phyloP scores from a whole-genome alignment of 2,329 filamentous ascomycete species.

The Aspergillus tamarii region DNA sequence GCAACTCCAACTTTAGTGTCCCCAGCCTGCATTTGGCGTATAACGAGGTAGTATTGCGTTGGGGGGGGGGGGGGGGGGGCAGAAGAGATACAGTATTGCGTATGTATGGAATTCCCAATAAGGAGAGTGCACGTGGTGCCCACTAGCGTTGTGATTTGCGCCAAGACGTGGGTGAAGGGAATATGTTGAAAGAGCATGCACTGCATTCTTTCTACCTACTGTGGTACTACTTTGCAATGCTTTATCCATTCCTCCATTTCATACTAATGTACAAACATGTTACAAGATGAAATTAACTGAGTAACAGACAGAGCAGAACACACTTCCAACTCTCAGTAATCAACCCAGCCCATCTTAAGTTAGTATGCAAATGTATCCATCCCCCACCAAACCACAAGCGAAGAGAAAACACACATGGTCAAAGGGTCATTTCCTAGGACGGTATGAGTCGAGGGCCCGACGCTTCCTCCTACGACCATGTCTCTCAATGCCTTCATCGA shows the following conservation, averaged over 20 bases:
- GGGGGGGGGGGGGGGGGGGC: too few species aligned
- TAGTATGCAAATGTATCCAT: neutral
- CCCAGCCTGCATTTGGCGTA: neutral
- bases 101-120: conserved; percentile 1
- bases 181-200: neutral
- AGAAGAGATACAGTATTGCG: neutral
- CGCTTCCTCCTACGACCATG: conserved; percentile 15
- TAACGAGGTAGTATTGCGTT: neutral
- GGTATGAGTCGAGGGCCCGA: conserved; percentile 31
- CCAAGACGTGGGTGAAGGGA: conserved; percentile 2
- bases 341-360: neutral
- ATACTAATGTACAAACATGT: neutral
- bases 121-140: conserved; percentile 18
- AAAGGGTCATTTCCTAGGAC: conserved; percentile 12
- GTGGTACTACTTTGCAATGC: neutral
- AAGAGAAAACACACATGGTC: neutral
- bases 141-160: conserved; percentile 14
- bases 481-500: conserved; percentile 30
- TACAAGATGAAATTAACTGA: neutral
- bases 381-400: neutral
- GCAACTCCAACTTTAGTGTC: neutral
- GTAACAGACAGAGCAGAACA: neutral
- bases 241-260: neutral
- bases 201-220: neutral
- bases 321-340: neutral